Evolutionary conservation across 176 grass and related monocot genomes (phyloP).

Genomic region (Oryza nivara): DNA sequence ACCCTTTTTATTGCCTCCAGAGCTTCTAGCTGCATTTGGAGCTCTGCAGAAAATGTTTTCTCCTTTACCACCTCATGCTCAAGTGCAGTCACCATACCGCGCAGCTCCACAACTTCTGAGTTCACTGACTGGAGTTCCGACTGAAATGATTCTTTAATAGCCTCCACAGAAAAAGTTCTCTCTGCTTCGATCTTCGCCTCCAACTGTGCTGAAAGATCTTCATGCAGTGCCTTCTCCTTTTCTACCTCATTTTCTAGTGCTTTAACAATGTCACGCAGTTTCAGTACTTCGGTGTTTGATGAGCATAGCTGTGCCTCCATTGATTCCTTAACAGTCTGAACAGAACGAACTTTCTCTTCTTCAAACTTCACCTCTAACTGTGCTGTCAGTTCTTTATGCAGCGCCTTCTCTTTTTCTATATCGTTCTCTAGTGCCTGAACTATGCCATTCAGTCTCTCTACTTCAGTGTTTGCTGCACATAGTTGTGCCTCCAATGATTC

Average conservation of each 20-base stretch:
- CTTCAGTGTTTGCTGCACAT: constrained; percentile 53
- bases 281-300: constrained; percentile 53
- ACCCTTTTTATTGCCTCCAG: constrained; percentile 53
- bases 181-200: constrained; percentile 35
- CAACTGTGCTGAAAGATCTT: constrained; percentile 48
- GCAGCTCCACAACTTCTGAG: constrained; percentile 54
- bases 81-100: constrained; percentile 50
- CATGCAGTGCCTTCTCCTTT: constrained; percentile 64
- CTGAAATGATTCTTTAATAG: constrained; percentile 59
- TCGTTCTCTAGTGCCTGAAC: constrained; percentile 52
- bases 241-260: constrained; percentile 54
- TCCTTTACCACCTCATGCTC: constrained; percentile 68
- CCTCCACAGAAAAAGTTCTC: constrained; percentile 43
- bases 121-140: constrained; percentile 59
- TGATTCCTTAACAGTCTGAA: constrained; percentile 49
- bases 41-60: constrained; percentile 72
- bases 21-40: constrained; percentile 59
- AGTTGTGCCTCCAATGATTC: constrained; percentile 59
- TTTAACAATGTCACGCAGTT: constrained; percentile 45
- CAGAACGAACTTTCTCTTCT: constrained; percentile 29
- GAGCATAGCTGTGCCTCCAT: constrained; percentile 66
- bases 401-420: constrained; percentile 49
- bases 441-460: constrained; percentile 41
- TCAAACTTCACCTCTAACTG: constrained; percentile 39
- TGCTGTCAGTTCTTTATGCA: constrained; percentile 53